Percentiles rank a stretch among this genome's conserved stretches.
Conservation (phyloP, 257 asterid genomes). For the Mitragyna speciosa region DNA sequence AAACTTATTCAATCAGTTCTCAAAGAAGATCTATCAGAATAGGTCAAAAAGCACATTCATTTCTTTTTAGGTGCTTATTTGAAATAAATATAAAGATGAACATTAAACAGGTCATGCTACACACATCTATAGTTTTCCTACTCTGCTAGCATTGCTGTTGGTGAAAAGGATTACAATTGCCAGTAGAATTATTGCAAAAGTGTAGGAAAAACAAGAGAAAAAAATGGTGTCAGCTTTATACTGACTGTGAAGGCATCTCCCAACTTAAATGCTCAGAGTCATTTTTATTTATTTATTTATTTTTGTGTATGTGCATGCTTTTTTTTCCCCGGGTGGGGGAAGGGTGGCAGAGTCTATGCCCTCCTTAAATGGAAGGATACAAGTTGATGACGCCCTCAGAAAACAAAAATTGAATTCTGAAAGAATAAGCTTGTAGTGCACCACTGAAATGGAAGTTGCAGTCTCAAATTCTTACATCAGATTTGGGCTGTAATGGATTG, state of each 20-base stretch:
- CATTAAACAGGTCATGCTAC: background rate
- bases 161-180: background rate
- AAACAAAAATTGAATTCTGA: background rate
- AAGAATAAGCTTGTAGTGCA: background rate
- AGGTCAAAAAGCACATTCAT: background rate
- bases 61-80: background rate
- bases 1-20: background rate
- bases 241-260: background rate
- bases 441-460: background rate
- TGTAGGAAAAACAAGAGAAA: background rate
- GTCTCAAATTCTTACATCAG: slow-evolving; percentile 50
- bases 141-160: background rate
- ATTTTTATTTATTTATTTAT: too few species aligned
- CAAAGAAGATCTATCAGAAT: background rate
- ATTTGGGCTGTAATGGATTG: slow-evolving; percentile 62
- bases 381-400: background rate
- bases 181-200: background rate
- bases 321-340: too few species aligned
- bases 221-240: background rate
- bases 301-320: too few species aligned
- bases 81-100: background rate
- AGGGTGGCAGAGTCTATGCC: too few species aligned
- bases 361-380: background rate
- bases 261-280: too few species aligned
- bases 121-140: background rate